These are phyloP conservation scores for Scheffersomyces amazonensis DNA, from an alignment of 805 yeast genomes.

Conservation along the genomic window DNA sequence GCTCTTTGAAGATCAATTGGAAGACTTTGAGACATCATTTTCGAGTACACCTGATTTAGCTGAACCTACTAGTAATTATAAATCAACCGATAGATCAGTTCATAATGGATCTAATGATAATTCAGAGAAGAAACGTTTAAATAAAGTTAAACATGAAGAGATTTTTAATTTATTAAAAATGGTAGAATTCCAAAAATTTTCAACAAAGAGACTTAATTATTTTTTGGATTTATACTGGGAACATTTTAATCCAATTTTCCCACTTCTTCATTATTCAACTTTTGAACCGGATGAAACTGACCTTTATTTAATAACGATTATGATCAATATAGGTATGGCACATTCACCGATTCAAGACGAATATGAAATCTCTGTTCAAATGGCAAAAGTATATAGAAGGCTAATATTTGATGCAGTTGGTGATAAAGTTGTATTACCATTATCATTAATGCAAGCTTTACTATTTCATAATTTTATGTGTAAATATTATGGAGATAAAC, in stretches of 20 bases:
- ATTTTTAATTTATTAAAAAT: background rate
- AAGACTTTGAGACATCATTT: background rate
- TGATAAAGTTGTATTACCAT: slow-evolving; percentile 17
- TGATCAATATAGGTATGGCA: slow-evolving; percentile 18
- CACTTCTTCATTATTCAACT: slow-evolving; percentile 37
- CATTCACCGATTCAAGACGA: slow-evolving; percentile 13
- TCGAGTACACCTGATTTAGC: background rate
- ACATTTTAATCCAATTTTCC: slow-evolving; percentile 33
- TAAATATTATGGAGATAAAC: slow-evolving; percentile 17
- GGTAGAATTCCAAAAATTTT: no score
- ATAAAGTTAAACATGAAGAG: background rate
- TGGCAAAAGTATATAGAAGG: slow-evolving; percentile 21
- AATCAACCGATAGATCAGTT: background rate
- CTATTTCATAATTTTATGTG: slow-evolving; percentile 19
- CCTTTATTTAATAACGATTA: slow-evolving; percentile 18
- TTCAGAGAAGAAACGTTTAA: background rate
- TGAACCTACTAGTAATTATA: background rate
- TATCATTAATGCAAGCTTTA: slow-evolving; percentile 19
- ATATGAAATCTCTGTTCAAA: slow-evolving; percentile 10
- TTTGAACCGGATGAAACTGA: slow-evolving; percentile 10
- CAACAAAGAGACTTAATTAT: no score
- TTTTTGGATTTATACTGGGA: slow-evolving; percentile 19
- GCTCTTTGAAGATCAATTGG: background rate
- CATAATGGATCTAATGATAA: background rate
- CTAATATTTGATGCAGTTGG: slow-evolving; percentile 18